Evolutionary conservation across 2,329 filamentous ascomycete species (phyloP), one percentile per base, ranked within the genome.

Genomic region (Fusarium scirpi): DNA sequence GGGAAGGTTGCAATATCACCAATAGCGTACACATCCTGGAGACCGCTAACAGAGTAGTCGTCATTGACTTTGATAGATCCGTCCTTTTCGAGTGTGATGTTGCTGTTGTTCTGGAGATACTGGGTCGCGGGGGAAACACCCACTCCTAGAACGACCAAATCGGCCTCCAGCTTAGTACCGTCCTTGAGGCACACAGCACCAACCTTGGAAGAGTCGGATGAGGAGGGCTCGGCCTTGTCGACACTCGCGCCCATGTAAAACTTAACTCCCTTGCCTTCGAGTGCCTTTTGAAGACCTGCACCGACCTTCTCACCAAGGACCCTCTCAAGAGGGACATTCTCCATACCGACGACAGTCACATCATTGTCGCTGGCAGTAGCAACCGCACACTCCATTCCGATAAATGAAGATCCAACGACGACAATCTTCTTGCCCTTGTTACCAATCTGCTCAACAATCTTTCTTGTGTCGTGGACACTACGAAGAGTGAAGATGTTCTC

Each of bases 331-430:
- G 96, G 95, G 15, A 89, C 89, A 63, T 89, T 89, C 77, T 97
- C 94, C 92, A 94, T 95, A 40, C 96, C 96, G 24, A 99, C 85
- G 43, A 98, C 89, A 10, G 92, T 92, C 18, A 99, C 94, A 11
- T 90, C 83, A 79, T 99, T 97, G 75, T 92, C 91, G 74, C 91
- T 92, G 46, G 87, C 82, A 0, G 92, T 90, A 1, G 97, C 91
- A 69, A 94, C 96, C 66, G 92, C 95, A n/a, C 97, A 89, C 81
- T 99, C 96, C 92, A 99, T 97, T 43, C 96, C 96, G 77, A 99
- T 99, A 81, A 99, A 99, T 1, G 94, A 97, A 63, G 92, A 95
- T 43, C 96, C 96, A 57, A 99, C 86, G 16, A 99, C 86, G 48
- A 97, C 94, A 71, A 99, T 90, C 80, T 97, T 98, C 86, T 97